phyloP scores from a whole-genome alignment of 352 stramenopile species.

The Pythium brachiatum region DNA sequence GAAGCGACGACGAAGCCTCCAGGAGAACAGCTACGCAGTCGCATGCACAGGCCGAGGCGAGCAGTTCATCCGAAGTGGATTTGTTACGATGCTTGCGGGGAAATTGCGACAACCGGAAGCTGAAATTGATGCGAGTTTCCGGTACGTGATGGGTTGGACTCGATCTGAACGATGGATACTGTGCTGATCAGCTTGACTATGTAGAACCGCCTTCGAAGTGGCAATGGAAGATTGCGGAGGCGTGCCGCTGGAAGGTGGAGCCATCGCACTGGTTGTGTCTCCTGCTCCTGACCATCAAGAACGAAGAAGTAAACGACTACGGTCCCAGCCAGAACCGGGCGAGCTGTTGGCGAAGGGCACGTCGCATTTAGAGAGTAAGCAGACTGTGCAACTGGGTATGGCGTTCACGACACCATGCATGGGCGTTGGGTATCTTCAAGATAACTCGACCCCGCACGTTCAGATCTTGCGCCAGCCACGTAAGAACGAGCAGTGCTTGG shows the following conservation, averaged over 20 bases:
- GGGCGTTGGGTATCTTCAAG: slow-evolving; percentile 53
- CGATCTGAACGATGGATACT: slow-evolving; percentile 5
- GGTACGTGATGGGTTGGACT: slow-evolving; percentile 10
- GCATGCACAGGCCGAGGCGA: slow-evolving; percentile 65
- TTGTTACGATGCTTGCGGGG: slow-evolving; percentile 33
- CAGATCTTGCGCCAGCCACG: slow-evolving; percentile 46
- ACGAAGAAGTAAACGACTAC: slow-evolving; percentile 2
- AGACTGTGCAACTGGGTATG: slow-evolving; percentile 40
- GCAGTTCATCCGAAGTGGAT: slow-evolving; percentile 55
- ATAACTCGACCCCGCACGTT: slow-evolving; percentile 27
- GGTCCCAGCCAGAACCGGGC: no score
- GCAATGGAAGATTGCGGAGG: slow-evolving; percentile 34
- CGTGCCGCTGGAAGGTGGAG: slow-evolving; percentile 51
- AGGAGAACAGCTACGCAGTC: slow-evolving; percentile 44
- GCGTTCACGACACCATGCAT: slow-evolving; percentile 71
- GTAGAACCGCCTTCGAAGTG: slow-evolving; percentile 27
- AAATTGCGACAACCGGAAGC: slow-evolving; percentile 26
- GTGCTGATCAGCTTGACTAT: neutral
- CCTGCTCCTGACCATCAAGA: neutral
- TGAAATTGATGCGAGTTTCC: slow-evolving; percentile 29
- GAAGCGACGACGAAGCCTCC: neutral
- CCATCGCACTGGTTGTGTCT: slow-evolving; percentile 31
- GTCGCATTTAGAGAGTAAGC: no score
- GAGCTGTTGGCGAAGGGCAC: no score
- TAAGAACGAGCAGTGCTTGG: slow-evolving; percentile 2